Base-by-base conservation (phyloP, 306 rosid genomes). In the Trifolium subterraneum region DNA sequence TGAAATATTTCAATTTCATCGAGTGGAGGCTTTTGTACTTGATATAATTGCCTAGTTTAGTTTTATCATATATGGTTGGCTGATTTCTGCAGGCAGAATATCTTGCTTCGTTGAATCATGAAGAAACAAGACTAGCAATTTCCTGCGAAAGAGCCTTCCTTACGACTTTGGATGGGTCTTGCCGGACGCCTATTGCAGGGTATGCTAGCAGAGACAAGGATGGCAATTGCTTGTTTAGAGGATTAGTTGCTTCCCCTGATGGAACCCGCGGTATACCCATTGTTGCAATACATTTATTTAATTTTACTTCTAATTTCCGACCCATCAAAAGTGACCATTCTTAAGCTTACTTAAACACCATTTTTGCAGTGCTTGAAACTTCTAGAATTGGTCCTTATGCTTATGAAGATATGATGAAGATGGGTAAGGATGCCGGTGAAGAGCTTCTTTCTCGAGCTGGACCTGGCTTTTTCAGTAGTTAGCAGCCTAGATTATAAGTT, bases 151-250 rank as follows among this genome's bases (percentile, higher is more conserved):
- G 98, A 84, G 94, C 89, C 59, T 93, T 90, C 71, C 95, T 93
- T 51, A 27, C 59, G 83, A 93, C 90, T 31, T 67, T 93, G 22
- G 91, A 93, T 68, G 98, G 98, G 38, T 93, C 98, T 39, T 93
- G 96, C 81, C 91, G 95, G 39, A 93, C 98, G 42, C 98, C 96
- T 33, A 93, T 93, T 44, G 98, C 96, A 3, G 96, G 98, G 39
- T 93, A 93, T 80, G 98, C 98, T 52, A 78, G 81, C 78, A 90
- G 87, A 83, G 88, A 78, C 19, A 81, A 75, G 62, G 91, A 86
- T 73, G 96, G 95, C 15, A 85, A 86, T 47, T 93, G 98, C 87
- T 80, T 90, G 72, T 93, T 90, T 80, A 88, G 86, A 85, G 97
- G 98, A 81, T 81, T 93, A 82, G 97, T 90, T 54, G 97, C 93